phyloP scores from a whole-genome alignment of 2,329 filamentous ascomycete genomes.

The Alternaria novae-zelandiae region DNA sequence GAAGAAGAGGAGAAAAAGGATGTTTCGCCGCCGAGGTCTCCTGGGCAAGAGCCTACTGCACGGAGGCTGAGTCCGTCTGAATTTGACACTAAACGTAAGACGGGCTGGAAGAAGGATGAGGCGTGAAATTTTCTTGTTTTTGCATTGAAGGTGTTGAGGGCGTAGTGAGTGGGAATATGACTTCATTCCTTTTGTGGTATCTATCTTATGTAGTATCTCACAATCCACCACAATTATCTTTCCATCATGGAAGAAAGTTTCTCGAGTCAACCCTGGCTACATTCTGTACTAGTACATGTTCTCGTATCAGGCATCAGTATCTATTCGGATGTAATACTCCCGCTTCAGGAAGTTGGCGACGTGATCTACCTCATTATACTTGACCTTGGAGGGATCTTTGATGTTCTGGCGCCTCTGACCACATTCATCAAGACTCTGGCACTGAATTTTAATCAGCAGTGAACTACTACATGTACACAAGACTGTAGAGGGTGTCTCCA shows the following conservation, averaged over 20 bases:
- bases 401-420: conserved; percentile 6
- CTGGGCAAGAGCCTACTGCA: conserved; percentile 1
- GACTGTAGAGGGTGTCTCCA: too few species aligned
- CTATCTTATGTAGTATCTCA: not conserved
- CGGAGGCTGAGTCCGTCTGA: conserved; percentile 6
- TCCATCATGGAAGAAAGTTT: not conserved
- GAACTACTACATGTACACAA: not conserved
- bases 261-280: not conserved
- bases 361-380: conserved; percentile 26
- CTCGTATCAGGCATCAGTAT: not conserved
- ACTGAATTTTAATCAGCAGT: conserved; percentile 11
- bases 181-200: not conserved
- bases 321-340: conserved; percentile 29
- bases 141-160: not conserved
- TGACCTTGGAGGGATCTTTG: not conserved
- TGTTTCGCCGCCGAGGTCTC: conserved; percentile 14
- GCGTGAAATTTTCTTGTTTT: not conserved
- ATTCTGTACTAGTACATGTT: not conserved
- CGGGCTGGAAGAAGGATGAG: conserved; percentile 17
- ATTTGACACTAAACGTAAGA: conserved; percentile 15
- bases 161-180: not conserved
- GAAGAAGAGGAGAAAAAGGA: conserved; percentile 8
- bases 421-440: conserved; percentile 25
- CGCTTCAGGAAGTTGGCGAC: conserved; percentile 25
- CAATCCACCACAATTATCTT: not conserved